These are phyloP conservation scores for Fusarium armeniacum DNA, from an alignment of 2,329 filamentous ascomycete genomes.

Conservation along the genomic window DNA sequence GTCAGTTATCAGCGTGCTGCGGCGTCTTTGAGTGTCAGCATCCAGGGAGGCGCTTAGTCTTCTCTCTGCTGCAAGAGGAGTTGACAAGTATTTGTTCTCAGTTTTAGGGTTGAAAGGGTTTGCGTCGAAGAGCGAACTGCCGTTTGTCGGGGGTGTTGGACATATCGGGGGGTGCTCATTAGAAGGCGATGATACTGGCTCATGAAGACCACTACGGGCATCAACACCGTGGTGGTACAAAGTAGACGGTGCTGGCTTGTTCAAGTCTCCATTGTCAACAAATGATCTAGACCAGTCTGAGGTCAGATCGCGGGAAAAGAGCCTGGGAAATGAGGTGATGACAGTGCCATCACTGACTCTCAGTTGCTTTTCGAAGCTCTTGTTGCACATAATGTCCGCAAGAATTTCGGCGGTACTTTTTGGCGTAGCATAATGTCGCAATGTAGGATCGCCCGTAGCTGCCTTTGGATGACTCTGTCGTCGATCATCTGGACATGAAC, in stretches of 20 bases:
- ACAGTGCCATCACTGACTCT: constrained; percentile 42
- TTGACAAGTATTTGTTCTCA: background rate
- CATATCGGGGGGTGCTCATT: constrained; percentile 22
- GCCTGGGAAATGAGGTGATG: constrained; percentile 55
- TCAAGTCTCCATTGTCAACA: constrained; percentile 33
- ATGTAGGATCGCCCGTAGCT: constrained; percentile 29
- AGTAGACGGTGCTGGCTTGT: constrained; percentile 16
- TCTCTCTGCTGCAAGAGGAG: constrained; percentile 25
- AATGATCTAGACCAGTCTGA: constrained; percentile 53
- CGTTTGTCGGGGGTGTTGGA: constrained; percentile 22
- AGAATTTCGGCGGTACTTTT: constrained; percentile 40
- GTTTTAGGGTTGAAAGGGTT: constrained; percentile 43
- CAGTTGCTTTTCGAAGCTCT: constrained; percentile 30
- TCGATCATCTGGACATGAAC: constrained; percentile 25
- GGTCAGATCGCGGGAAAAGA: constrained; percentile 53
- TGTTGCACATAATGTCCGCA: constrained; percentile 40
- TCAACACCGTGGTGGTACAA: constrained; percentile 53
- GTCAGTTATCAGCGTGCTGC: constrained; percentile 43
- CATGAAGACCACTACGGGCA: constrained; percentile 45
- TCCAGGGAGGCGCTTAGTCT: constrained; percentile 46
- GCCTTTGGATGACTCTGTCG: constrained; percentile 30
- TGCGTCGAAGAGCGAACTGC: constrained; percentile 43
- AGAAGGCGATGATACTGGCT: constrained; percentile 14
- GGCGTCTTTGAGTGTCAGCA: constrained; percentile 47
- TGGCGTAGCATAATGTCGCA: constrained; percentile 44